Conservation (phyloP, 129 eudicot genomes). For the Cynara cardunculus region DNA sequence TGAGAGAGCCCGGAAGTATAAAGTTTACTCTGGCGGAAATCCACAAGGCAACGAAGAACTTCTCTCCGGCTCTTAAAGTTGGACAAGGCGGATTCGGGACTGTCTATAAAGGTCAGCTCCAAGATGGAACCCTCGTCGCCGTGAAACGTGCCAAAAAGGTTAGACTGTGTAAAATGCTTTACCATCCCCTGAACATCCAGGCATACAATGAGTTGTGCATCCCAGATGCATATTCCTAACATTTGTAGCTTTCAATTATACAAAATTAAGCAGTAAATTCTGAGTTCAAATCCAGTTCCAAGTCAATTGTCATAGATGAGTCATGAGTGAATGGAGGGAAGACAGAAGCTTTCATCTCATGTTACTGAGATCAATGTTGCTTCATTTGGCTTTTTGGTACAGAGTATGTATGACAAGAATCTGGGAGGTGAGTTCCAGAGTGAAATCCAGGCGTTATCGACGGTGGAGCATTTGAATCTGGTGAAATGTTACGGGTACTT, state of each 20-base stretch:
- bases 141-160: conserved; percentile 96
- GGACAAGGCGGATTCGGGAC: conserved; percentile 99
- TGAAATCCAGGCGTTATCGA: conserved; percentile 58
- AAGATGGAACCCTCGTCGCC: conserved; percentile 82
- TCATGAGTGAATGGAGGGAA: not conserved
- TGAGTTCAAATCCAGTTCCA: not conserved
- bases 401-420: conserved; percentile 65
- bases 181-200: not conserved
- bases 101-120: conserved; percentile 71
- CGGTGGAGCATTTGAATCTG: conserved; percentile 79
- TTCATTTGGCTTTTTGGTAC: conserved; percentile 6
- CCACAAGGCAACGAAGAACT: conserved; percentile 67
- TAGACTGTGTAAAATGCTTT: not conserved
- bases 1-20: conserved; percentile 47
- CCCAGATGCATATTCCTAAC: not conserved
- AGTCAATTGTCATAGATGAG: not conserved
- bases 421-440: conserved; percentile 65
- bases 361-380: not conserved
- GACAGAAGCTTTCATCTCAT: not conserved
- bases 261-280: not conserved
- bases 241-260: not conserved
- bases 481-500: conserved; percentile 70
- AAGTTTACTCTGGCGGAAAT: conserved; percentile 69
- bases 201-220: not conserved
- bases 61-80: conserved; percentile 68